Evolutionary conservation across 257 asterid genomes (phyloP).

Genomic region (Solanum dulcamara): DNA sequence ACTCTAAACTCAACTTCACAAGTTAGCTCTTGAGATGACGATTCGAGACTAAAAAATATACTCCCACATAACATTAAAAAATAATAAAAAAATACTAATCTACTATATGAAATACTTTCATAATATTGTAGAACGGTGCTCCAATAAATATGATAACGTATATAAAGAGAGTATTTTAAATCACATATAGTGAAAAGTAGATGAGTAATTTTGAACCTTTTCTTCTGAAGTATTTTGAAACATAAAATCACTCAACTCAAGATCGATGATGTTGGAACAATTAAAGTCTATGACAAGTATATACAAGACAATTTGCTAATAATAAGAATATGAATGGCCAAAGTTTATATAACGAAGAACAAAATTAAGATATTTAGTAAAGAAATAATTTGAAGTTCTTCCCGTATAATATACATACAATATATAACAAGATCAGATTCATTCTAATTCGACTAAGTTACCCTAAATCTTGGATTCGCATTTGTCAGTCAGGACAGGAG

Average conservation of each 20-base stretch:
- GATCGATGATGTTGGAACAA: background rate
- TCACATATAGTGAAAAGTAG: too few relatives aligned
- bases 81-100: background rate
- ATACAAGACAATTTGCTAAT: background rate
- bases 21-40: background rate
- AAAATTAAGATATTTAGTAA: background rate
- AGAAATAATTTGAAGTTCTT: background rate
- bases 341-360: background rate
- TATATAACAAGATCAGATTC: background rate
- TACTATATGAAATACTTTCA: too few relatives aligned
- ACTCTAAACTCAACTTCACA: background rate
- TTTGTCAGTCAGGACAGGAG: slow-evolving; percentile 4
- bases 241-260: background rate
- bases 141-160: too few relatives aligned
- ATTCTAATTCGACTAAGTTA: background rate
- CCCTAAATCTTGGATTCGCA: background rate
- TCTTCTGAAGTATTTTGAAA: too few relatives aligned
- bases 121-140: too few relatives aligned
- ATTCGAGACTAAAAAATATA: background rate
- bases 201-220: too few relatives aligned
- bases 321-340: background rate
- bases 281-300: background rate
- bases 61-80: background rate
- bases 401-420: background rate
- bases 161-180: too few relatives aligned